Percentiles rank a stretch among this genome's conserved stretches.
Conservation (phyloP, 139 green algal genomes). For the Chara braunii region DNA sequence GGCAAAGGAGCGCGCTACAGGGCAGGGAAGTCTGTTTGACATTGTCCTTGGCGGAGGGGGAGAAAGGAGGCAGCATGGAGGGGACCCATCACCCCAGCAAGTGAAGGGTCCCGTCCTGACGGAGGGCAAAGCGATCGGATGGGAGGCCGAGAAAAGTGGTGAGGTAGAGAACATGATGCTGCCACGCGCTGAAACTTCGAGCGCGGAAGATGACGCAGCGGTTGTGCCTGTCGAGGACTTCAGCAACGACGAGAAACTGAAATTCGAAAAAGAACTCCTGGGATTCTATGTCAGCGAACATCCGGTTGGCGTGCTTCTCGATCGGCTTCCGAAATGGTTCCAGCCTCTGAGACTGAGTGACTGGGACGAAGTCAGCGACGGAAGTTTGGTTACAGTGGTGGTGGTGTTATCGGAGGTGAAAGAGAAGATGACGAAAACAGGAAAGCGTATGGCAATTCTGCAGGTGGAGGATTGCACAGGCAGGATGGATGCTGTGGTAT, state of each 20-base stretch:
- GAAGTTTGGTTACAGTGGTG: neutral
- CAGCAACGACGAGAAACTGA: neutral
- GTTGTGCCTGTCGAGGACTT: constrained; percentile 7
- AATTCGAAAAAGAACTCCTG: constrained; percentile 9
- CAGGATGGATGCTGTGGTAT: neutral
- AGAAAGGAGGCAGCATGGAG: too few relatives aligned
- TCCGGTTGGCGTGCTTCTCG: neutral
- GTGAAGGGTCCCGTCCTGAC: too few relatives aligned
- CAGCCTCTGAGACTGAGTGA: neutral
- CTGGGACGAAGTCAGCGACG: neutral
- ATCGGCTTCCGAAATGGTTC: constrained; percentile 1
- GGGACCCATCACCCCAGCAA: too few relatives aligned
- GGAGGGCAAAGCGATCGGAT: too few relatives aligned
- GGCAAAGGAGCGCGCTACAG: too few relatives aligned
- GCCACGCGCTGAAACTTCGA: too few relatives aligned
- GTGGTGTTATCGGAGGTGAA: constrained; percentile 4
- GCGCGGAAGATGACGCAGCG: constrained; percentile 11
- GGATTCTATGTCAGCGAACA: constrained; percentile 25
- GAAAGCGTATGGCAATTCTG: constrained; percentile 7
- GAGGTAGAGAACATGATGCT: too few relatives aligned
- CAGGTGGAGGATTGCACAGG: constrained; percentile 11
- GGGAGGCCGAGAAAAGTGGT: too few relatives aligned
- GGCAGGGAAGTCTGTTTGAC: too few relatives aligned
- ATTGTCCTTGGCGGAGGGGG: too few relatives aligned
- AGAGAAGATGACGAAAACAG: constrained; percentile 14